Percentiles rank a stretch among this genome's conserved stretches.
Evolutionary conservation across 2,329 filamentous ascomycete species (phyloP).

Genomic region (Alternaria postmessia): DNA sequence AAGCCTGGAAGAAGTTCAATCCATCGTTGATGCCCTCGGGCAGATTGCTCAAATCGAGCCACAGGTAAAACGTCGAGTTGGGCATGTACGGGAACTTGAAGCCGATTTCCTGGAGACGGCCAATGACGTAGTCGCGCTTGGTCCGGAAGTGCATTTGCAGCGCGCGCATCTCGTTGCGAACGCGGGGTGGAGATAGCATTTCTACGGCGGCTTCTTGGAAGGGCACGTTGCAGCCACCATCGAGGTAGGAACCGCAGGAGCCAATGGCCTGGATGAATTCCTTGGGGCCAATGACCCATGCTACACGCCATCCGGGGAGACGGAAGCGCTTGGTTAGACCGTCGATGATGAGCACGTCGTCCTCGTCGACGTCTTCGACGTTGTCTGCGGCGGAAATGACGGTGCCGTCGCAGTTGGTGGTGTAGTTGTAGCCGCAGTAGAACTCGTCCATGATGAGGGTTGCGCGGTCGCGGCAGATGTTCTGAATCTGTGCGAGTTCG

Average conservation of each 20-base stretch:
- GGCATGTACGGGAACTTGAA: constrained; percentile 82
- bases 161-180: constrained; percentile 85
- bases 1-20: constrained; percentile 95
- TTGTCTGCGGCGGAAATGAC: constrained; percentile 92
- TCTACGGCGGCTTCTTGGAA: constrained; percentile 93
- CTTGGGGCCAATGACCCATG: constrained; percentile 95
- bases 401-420: constrained; percentile 84
- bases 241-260: constrained; percentile 90
- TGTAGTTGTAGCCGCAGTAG: constrained; percentile 79
- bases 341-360: constrained; percentile 91
- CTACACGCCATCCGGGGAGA: constrained; percentile 93
- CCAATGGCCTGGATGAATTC: constrained; percentile 95
- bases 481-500: constrained; percentile 88
- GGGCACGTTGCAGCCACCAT: constrained; percentile 91
- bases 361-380: constrained; percentile 80
- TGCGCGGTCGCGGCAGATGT: constrained; percentile 87
- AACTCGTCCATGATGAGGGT: constrained; percentile 94
- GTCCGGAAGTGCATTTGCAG: constrained; percentile 89
- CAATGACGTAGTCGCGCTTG: constrained; percentile 91
- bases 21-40: constrained; percentile 88
- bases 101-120: constrained; percentile 81
- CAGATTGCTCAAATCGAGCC: constrained; percentile 70
- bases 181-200: constrained; percentile 88
- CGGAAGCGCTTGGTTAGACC: constrained; percentile 97
- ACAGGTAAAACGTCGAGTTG: constrained; percentile 94